Evolutionary conservation across 495 filamentous ascomycete species (phyloP).

Genomic region (Penicillium canariense): DNA sequence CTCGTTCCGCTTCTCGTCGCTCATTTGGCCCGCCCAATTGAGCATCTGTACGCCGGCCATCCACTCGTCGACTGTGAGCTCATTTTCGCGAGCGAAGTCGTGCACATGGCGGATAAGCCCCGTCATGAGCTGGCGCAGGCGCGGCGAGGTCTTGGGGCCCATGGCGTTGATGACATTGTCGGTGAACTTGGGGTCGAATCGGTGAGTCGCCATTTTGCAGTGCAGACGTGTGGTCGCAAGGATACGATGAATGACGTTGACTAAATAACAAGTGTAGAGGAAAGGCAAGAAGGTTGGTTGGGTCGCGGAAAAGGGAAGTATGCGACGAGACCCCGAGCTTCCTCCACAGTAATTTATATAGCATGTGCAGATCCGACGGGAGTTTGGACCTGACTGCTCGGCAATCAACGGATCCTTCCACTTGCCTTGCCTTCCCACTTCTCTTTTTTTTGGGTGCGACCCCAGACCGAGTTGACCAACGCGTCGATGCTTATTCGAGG

Average conservation of each 20-base stretch:
- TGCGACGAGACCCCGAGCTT: not conserved
- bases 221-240: not conserved
- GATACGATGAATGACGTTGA: not conserved
- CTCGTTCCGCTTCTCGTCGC: slow-evolving; percentile 68
- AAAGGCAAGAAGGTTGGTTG: not conserved
- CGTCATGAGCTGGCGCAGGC: slow-evolving; percentile 45
- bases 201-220: slow-evolving; percentile 34
- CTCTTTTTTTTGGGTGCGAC: not conserved
- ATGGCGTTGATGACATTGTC: slow-evolving; percentile 68
- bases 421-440: not conserved
- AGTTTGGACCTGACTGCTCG: slow-evolving; percentile 2
- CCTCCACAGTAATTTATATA: slow-evolving; percentile 7
- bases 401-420: slow-evolving; percentile 4
- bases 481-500: slow-evolving; percentile 24
- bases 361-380: slow-evolving; percentile 14
- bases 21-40: slow-evolving; percentile 73
- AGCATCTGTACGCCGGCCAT: slow-evolving; percentile 53
- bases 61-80: slow-evolving; percentile 48
- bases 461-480: slow-evolving; percentile 18
- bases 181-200: slow-evolving; percentile 62
- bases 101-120: slow-evolving; percentile 45
- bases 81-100: slow-evolving; percentile 50
- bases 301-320: not conserved
- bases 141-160: slow-evolving; percentile 61
- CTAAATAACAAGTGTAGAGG: not conserved